Conservation (phyloP, 1,284 basidiomycete genomes). For the Malassezia slooffiae region DNA sequence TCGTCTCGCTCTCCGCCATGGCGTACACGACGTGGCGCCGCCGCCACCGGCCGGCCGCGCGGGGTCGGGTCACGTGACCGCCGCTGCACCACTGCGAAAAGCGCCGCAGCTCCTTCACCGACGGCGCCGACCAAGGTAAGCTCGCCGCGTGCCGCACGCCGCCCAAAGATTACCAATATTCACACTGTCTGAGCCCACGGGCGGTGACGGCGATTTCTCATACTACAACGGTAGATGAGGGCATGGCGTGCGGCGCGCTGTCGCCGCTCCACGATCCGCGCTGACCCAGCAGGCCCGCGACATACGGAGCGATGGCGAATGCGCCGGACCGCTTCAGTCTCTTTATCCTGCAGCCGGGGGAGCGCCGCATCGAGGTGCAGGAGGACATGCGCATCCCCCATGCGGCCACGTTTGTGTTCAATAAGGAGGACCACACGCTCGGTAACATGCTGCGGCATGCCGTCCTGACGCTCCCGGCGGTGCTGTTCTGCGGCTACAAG, state of each 20-base stretch:
- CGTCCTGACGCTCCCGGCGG: conserved; percentile 37
- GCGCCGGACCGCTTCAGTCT: conserved; percentile 84
- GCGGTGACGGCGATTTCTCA: conserved; percentile 24
- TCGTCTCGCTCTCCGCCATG: background rate
- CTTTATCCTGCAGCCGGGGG: conserved; percentile 79
- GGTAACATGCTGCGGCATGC: conserved; percentile 81
- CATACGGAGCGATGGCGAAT: conserved; percentile 56
- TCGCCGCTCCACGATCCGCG: too few species aligned
- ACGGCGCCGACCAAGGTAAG: conserved; percentile 1
- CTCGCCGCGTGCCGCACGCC: background rate
- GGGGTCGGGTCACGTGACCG: too few species aligned
- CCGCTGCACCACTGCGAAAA: too few species aligned
- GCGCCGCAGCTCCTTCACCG: background rate
- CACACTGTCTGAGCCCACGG: conserved; percentile 38
- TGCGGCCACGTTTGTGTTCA: conserved; percentile 80
- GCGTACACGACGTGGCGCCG: too few species aligned
- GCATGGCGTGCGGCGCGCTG: background rate
- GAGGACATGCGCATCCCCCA: conserved; percentile 97
- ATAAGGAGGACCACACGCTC: conserved; percentile 94
- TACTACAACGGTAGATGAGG: conserved; percentile 47
- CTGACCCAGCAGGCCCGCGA: background rate
- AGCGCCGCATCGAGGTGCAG: conserved; percentile 76
- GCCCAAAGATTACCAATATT: conserved; percentile 37
- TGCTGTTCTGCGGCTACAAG: conserved; percentile 90
- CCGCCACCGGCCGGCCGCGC: too few species aligned